phyloP scores from a whole-genome alignment of 495 filamentous ascomycete species.

The Hypoxylon fuscum region DNA sequence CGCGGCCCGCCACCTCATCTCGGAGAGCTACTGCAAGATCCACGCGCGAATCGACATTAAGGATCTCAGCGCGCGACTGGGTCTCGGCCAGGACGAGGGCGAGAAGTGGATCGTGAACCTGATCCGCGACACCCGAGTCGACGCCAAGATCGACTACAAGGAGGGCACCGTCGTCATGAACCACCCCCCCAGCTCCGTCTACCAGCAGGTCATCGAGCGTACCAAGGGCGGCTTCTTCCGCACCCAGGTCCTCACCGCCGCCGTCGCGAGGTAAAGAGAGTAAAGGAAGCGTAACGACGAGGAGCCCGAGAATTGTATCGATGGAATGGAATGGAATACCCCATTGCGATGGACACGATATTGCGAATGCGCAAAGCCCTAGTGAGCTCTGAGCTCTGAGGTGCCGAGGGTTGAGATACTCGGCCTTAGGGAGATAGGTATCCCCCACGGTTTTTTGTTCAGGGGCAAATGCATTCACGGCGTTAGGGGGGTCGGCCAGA shows the following conservation, averaged over 20 bases:
- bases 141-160: conserved; percentile 99
- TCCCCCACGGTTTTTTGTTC: conserved; percentile 21
- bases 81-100: conserved; percentile 89
- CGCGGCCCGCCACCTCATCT: conserved; percentile 92
- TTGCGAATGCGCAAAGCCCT: conserved; percentile 14
- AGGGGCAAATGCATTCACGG: conserved; percentile 44
- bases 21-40: conserved; percentile 99
- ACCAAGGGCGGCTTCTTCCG: conserved; percentile 96
- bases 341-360: conserved; percentile 31
- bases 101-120: conserved; percentile 99
- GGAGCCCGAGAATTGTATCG: no score
- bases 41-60: conserved; percentile 98
- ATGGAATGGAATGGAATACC: conserved; percentile 38
- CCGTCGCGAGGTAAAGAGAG: conserved; percentile 47
- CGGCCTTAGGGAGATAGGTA: not conserved
- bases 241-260: conserved; percentile 75
- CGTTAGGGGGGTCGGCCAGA: conserved; percentile 41
- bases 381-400: no score
- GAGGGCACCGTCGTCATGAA: conserved; percentile 99
- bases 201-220: conserved; percentile 98
- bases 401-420: conserved; percentile 9
- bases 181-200: conserved; percentile 96
- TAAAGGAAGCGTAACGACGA: conserved; percentile 4
- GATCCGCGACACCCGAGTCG: conserved; percentile 94
- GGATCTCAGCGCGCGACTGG: conserved; percentile 89